Evolutionary conservation across 257 asterid species (phyloP), one percentile per base, ranked within the genome.

Genomic region (Verbascum thapsus): DNA sequence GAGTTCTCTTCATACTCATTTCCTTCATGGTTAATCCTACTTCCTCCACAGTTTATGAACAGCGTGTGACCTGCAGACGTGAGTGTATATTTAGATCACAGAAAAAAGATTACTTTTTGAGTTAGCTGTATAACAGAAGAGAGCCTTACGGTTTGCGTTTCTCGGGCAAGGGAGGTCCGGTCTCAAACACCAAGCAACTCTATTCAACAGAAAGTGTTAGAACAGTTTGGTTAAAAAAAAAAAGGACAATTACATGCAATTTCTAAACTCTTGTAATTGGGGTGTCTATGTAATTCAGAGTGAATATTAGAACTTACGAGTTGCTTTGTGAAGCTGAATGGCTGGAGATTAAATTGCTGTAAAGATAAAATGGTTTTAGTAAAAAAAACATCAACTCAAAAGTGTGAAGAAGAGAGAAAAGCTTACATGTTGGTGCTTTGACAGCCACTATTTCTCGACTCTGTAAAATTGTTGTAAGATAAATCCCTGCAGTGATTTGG

Each of bases 11-110:
- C 91, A 43, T 92, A 92, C 39, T 37, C 73, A 18, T 87, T 74
- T 58, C 84, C 91, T 40, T 83, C 81, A 55, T 73, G 71, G 5
- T 8, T 44, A 30, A 64, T 67, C 50, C 67, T 66, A 5, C 35
- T 10, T 72, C 98, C 98, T 67, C 98, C 98, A 50, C 97, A 92
- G 53, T 92, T 88, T 74, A 92, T 86, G 78, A 68, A 83, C 11
- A 92, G 58, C 0, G 91, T 63, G 80, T 81, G 56, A 66, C 66
- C 98, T 92, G 80, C 67, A 83, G 4, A 64, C 51, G 48, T 6
- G 35, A 57, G 47, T 57, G 68, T 50, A 37, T 34, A n/a, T 67
- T 26, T 17, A 39, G 7, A 23, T 20, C 49, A 64, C 50, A 57
- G 26, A 1, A 26, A 26, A 40, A 17, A 40, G 34, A 10, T 20